phyloP scores from a whole-genome alignment of 345 rosid genomes.

The Boechera retrofracta region DNA sequence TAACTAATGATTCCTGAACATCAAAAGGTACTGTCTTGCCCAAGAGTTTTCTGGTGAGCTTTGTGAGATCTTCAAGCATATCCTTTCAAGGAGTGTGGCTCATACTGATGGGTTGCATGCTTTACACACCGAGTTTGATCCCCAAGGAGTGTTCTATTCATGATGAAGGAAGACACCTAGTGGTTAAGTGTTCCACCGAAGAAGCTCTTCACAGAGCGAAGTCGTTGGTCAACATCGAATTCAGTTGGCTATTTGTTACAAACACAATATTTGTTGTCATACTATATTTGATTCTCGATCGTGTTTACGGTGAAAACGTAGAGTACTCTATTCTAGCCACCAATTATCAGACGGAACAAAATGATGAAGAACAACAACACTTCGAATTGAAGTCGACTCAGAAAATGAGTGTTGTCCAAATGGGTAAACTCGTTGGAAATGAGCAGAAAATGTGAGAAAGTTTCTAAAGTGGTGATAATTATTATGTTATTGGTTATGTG shows the following conservation, averaged over 20 bases:
- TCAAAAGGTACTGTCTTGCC: constrained; percentile 44
- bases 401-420: constrained; percentile 41
- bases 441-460: neutral
- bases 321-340: constrained; percentile 51
- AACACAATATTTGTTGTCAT: constrained; percentile 43
- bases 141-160: constrained; percentile 66
- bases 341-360: constrained; percentile 42
- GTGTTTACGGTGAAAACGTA: constrained; percentile 40
- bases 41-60: constrained; percentile 49
- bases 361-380: constrained; percentile 27
- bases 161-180: constrained; percentile 55
- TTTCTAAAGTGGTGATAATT: neutral
- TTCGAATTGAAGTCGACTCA: constrained; percentile 47
- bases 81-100: constrained; percentile 73
- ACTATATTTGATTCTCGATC: constrained; percentile 50
- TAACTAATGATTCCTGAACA: neutral
- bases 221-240: constrained; percentile 64
- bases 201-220: constrained; percentile 63
- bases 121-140: constrained; percentile 62
- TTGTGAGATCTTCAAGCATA: constrained; percentile 64
- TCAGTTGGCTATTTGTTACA: constrained; percentile 59
- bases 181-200: constrained; percentile 56
- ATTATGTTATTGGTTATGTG: neutral
- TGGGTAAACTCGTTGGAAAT: constrained; percentile 41
- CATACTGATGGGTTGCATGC: constrained; percentile 59